Evolutionary conservation across 495 filamentous ascomycete genomes (phyloP), one percentile per base, ranked within the genome.

Genomic region (Daldinia childiae): DNA sequence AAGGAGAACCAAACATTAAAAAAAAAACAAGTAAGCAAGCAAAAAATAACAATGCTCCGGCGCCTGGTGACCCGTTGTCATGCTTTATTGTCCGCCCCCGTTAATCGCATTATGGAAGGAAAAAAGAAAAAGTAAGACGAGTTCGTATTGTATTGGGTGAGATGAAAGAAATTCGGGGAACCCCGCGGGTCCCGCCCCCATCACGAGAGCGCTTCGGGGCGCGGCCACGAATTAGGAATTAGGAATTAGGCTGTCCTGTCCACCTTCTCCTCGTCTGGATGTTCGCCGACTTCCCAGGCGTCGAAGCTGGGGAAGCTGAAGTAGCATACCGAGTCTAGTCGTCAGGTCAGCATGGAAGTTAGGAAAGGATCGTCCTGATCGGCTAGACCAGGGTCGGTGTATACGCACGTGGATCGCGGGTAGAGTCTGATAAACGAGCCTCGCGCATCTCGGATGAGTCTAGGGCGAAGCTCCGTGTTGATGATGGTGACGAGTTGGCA

Each of bases 251-350:
- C 56, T 19, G 67, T 64, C 56, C 60, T 52, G 24, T 71, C 61
- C 24, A 65, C 41, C 60, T 77, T 84, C 39, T 78, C 76, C 24
- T 73, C 80, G 9, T 79, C 78, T 48, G 78, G 71, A 52, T 80
- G 79, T 56, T 74, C 64, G 61, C 64, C 78, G 14, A 74, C 78
- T 39, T 82, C 82, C 76, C 83, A 84, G 51, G 79, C 73, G 56
- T 88, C 86, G 69, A 87, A 87, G 77, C 83, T 87, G 17, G 86
- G 86, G 74, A 88, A 88, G 79, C 84, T 87, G 62, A 86, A 85
- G 66, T 88, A 88, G 54, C 83, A 80, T 12, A 75, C 82, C 8
- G 79, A 79, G 26, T 73, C 81, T 82, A 24, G 21, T 58, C 21
- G 50, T 27, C 26, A 74, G 74, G 59, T 68, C 41, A 71, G 68